Evolutionary conservation across 2,329 filamentous ascomycete genomes (phyloP).

Genomic region (Apiospora arundinis): DNA sequence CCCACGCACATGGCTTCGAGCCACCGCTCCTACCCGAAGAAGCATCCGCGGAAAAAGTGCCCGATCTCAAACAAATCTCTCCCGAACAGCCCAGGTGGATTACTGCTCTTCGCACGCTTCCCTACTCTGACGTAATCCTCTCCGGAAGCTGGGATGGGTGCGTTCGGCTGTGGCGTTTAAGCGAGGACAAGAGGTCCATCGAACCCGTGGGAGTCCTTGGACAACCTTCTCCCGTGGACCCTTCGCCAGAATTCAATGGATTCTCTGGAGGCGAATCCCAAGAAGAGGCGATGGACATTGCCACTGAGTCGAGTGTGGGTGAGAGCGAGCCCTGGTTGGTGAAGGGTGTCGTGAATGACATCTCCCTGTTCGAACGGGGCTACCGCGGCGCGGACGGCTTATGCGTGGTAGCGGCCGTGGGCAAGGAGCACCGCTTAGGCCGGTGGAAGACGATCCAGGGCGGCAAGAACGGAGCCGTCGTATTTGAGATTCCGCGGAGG

Average conservation of each 20-base stretch:
- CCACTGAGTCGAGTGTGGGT: conserved; percentile 29
- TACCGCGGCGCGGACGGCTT: conserved; percentile 78
- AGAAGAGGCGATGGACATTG: conserved; percentile 31
- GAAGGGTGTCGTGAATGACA: conserved; percentile 84
- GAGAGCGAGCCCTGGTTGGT: conserved; percentile 45
- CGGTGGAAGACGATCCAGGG: conserved; percentile 72
- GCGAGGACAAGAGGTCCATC: conserved; percentile 80
- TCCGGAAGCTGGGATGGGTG: conserved; percentile 95
- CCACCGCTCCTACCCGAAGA: conserved; percentile 70
- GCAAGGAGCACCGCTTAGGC: conserved; percentile 85
- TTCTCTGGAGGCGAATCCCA: conserved; percentile 28
- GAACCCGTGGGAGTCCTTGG: conserved; percentile 74
- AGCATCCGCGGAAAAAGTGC: conserved; percentile 74
- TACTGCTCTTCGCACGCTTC: conserved; percentile 84
- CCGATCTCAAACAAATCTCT: conserved; percentile 64
- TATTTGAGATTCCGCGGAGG: conserved; percentile 78
- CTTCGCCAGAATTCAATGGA: conserved; percentile 33
- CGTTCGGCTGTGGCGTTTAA: conserved; percentile 84
- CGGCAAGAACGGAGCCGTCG: conserved; percentile 82
- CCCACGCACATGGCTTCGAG: conserved; percentile 85
- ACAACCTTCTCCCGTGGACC: conserved; percentile 31
- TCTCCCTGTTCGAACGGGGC: conserved; percentile 85
- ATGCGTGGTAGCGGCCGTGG: conserved; percentile 84
- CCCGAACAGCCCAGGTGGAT: conserved; percentile 82
- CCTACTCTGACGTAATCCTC: conserved; percentile 88